These are phyloP conservation scores for Hypericum perforatum DNA, from an alignment of 345 rosid genomes.

Conservation along the genomic window DNA sequence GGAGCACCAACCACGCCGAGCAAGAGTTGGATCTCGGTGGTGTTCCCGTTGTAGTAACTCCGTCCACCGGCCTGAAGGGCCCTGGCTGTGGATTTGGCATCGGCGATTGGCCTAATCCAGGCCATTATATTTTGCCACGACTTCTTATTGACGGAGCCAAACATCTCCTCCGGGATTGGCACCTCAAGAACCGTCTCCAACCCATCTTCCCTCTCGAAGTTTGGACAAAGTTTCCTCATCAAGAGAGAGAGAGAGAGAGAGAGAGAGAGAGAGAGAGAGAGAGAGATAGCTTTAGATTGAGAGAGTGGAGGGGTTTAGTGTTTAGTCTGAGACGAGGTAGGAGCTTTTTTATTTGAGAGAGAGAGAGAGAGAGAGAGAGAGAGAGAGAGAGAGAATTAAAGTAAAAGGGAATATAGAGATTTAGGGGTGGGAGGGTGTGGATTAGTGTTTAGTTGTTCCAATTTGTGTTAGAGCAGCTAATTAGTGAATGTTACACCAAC, in stretches of 20 bases:
- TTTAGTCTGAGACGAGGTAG: not conserved
- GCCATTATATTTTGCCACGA: conserved; percentile 81
- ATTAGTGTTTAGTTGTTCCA: not conserved
- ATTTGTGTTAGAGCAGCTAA: not conserved
- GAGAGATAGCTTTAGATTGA: not conserved
- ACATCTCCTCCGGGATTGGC: conserved; percentile 91
- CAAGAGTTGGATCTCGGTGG: conserved; percentile 77
- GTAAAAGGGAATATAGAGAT: conserved; percentile 10
- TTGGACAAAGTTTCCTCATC: conserved; percentile 96
- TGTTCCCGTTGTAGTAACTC: conserved; percentile 26
- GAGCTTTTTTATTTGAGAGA: not conserved
- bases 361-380: not conserved
- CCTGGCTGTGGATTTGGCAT: conserved; percentile 15
- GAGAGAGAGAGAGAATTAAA: conserved; percentile 13
- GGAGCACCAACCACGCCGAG: conserved; percentile 96
- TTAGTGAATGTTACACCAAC: conserved; percentile 35
- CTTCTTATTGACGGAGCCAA: conserved; percentile 24
- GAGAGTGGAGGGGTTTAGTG: not conserved
- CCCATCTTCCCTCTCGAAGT: conserved; percentile 69
- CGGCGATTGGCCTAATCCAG: conserved; percentile 46
- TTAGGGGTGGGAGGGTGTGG: conserved; percentile 11
- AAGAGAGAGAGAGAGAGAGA: not conserved
- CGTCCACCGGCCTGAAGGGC: conserved; percentile 25
- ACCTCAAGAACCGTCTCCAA: conserved; percentile 94
- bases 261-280: not conserved